These are phyloP conservation scores for Botrytis byssoidea DNA, from an alignment of 2,329 filamentous ascomycete genomes.

Conservation along the genomic window DNA sequence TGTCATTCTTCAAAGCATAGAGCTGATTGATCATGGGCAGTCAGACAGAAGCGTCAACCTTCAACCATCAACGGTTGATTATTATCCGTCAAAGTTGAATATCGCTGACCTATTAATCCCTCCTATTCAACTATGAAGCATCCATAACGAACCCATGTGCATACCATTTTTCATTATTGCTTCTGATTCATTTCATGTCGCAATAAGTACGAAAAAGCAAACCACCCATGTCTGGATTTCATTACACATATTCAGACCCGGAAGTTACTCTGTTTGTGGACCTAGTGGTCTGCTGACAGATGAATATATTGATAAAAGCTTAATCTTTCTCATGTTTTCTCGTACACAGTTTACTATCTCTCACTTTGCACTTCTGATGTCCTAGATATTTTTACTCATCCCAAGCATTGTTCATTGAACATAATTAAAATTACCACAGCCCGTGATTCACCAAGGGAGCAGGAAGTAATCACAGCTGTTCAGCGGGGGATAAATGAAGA, in stretches of 20 bases:
- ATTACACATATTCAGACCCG: too few species aligned
- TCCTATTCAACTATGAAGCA: too few species aligned
- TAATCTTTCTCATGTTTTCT: too few species aligned
- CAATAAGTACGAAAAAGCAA: background rate
- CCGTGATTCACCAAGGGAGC: background rate
- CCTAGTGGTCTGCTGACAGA: background rate
- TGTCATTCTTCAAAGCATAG: background rate
- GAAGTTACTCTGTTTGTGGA: rapidly evolving
- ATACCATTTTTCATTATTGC: background rate
- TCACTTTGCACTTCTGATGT: rapidly evolving
- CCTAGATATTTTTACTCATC: background rate
- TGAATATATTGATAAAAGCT: background rate
- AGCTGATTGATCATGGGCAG: rapidly evolving
- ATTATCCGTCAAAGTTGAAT: background rate
- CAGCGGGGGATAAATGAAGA: rapidly evolving
- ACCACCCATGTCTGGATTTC: background rate
- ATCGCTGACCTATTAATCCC: too few species aligned
- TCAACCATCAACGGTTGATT: background rate
- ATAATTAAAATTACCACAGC: too few species aligned
- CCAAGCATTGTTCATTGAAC: background rate
- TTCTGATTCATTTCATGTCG: background rate
- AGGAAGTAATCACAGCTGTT: background rate
- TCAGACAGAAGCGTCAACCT: background rate
- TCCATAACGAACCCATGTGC: background rate
- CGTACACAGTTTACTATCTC: too few species aligned